Evolutionary conservation across 192 early-diverging fungal species (phyloP).

Genomic region (Coemansia sp.): DNA sequence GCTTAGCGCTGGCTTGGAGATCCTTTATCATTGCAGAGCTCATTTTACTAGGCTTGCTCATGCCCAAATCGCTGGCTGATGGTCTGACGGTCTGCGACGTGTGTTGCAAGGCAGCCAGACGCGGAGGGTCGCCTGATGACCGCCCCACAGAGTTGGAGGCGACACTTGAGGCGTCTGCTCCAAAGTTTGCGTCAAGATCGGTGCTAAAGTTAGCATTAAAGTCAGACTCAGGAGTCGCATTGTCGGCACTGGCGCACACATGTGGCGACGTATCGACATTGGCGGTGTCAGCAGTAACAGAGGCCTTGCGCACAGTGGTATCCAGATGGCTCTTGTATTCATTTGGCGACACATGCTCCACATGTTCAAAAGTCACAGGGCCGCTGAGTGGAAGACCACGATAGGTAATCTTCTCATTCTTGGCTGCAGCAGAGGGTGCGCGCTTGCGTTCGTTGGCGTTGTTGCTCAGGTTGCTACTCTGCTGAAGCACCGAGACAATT

Average conservation of each 20-base stretch:
- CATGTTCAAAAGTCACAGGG: conserved; percentile 47
- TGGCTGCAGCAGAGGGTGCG: conserved; percentile 1
- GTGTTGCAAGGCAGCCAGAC: conserved; percentile 31
- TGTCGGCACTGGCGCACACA: neutral
- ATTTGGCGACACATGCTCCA: conserved; percentile 48
- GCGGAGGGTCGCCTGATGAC: conserved; percentile 14
- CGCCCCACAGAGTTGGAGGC: neutral
- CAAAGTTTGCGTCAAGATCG: neutral
- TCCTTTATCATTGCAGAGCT: conserved; percentile 6
- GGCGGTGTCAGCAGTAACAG: neutral
- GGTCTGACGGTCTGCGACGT: conserved; percentile 20
- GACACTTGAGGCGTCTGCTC: neutral
- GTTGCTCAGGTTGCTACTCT: conserved; percentile 6
- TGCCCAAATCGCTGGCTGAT: conserved; percentile 8
- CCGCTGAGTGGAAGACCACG: conserved; percentile 49
- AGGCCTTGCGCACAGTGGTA: conserved; percentile 6
- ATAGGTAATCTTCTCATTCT: conserved; percentile 35
- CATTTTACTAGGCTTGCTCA: conserved; percentile 1
- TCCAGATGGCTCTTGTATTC: conserved; percentile 44
- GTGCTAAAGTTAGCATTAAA: neutral
- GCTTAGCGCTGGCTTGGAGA: conserved; percentile 13
- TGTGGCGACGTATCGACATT: conserved; percentile 11
- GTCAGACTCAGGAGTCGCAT: conserved; percentile 1
- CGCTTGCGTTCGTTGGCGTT: conserved; percentile 11
- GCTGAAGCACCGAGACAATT: conserved; percentile 44